Evolutionary conservation across 495 filamentous ascomycete species (phyloP).

Genomic region (Alectoria sarmentosa): DNA sequence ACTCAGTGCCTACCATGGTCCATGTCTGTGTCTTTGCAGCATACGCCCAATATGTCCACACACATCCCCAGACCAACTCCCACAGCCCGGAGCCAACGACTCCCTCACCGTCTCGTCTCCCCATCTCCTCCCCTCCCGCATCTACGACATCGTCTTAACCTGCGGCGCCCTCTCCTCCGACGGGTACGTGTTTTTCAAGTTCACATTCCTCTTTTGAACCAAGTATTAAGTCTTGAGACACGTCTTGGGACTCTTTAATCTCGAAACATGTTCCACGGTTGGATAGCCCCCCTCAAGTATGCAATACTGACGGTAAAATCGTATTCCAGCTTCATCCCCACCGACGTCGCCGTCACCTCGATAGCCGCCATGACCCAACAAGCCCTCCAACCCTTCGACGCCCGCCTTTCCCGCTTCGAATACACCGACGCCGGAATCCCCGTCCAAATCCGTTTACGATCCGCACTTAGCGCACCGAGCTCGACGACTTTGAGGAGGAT

Average conservation of each 20-base stretch:
- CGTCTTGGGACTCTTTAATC: too few relatives aligned
- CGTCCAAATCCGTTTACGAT: not conserved
- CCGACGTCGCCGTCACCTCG: not conserved
- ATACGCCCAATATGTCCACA: not conserved
- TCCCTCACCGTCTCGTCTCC: not conserved
- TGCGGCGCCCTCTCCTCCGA: not conserved
- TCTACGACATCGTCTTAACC: not conserved
- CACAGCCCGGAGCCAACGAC: not conserved
- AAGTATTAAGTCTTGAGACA: not conserved
- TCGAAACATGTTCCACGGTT: too few relatives aligned
- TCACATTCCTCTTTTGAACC: not conserved
- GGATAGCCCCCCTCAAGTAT: too few relatives aligned
- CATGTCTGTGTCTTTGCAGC: not conserved
- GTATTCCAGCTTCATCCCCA: not conserved
- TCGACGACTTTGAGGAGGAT: not conserved
- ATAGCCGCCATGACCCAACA: not conserved
- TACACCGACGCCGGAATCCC: not conserved
- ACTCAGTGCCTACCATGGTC: not conserved
- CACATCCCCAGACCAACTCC: not conserved
- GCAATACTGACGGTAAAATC: not conserved
- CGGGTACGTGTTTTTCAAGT: not conserved
- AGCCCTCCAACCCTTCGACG: not conserved
- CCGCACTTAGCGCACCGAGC: not conserved
- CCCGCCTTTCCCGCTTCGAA: not conserved
- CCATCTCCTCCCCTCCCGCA: not conserved